Evolutionary conservation across 495 filamentous ascomycete species (phyloP), one percentile per base, ranked within the genome.

Genomic region (Penicillium cataractarum): DNA sequence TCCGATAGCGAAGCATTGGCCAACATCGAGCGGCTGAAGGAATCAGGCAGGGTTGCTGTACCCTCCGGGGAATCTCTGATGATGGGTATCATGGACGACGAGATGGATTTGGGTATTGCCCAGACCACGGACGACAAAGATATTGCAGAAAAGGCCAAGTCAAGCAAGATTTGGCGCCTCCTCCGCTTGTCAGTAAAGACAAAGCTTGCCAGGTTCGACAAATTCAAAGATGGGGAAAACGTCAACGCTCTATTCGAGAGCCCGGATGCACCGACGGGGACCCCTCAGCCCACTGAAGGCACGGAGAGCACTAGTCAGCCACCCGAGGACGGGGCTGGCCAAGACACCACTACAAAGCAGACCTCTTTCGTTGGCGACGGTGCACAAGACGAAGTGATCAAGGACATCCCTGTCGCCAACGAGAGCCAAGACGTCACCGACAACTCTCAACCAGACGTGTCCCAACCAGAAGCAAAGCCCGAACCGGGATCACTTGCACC

Each of bases 91-190:
- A 82, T 82, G 62, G 81, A 86, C 31, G 86, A 89, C 63, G 88
- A 96, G 21, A 84, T 96, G 63, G 92, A 96, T 65, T 85, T 97
- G 33, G 91, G 96, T 27, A 90, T 91, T 78, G 89, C 90, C 8
- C 84, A 80, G 55, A 84, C 82, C 49, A 86, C 89, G 24, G 88
- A 90, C 59, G 86, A 92, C 59, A 91, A 88, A 70, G 84, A 87
- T 9, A 73, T 71, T 39, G 84, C 90, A 19, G 70, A 85, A 27
- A 87, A 89, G 52, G 76, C 85, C 4, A 96, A 92, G 72, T 83
- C 86, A 24, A 96, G 91, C 80, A 93, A 96, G 75, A 89, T 86
- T 32, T 99, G 95, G 95, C 85, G 92, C 62, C 88, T 90, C 21
- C 78, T 98, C 49, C 86, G 95, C 39, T 84, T 97, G 57, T 89